These are phyloP conservation scores for Backusella westeae DNA, from an alignment of 192 early-diverging fungal genomes.

Conservation along the genomic window DNA sequence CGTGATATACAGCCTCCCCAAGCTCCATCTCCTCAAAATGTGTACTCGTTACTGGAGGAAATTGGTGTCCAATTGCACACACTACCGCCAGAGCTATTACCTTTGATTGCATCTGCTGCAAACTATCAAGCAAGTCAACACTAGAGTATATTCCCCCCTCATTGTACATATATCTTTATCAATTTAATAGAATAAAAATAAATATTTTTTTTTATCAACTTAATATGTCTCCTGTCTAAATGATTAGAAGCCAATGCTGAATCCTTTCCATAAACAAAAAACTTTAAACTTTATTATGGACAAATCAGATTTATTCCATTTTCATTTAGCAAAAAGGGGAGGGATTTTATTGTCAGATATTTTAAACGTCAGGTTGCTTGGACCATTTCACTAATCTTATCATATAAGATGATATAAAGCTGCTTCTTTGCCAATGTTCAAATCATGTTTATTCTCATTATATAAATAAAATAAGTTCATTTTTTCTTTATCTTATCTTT, in stretches of 20 bases:
- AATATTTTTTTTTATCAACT: neutral
- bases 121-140: slow-evolving; percentile 13
- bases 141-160: neutral
- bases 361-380: neutral
- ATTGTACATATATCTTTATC: neutral
- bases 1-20: neutral
- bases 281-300: neutral
- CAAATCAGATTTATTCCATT: neutral
- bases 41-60: slow-evolving; percentile 15
- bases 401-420: too few relatives aligned
- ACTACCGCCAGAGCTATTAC: slow-evolving; percentile 18
- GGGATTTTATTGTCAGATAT: too few relatives aligned
- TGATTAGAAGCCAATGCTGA: neutral
- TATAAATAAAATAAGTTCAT: neutral
- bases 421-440: too few relatives aligned
- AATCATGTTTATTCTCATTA: neutral
- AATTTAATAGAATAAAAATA: neutral
- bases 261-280: neutral
- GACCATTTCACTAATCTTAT: neutral
- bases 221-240: too few relatives aligned
- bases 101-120: slow-evolving; percentile 19
- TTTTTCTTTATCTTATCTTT: neutral
- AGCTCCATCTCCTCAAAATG: neutral
- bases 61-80: slow-evolving; percentile 24
- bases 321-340: neutral